A percentile compares a stretch with the other conserved stretches of the same genome.
phyloP scores from a whole-genome alignment of 192 early-diverging fungal species.

The Coemansia umbellata region DNA sequence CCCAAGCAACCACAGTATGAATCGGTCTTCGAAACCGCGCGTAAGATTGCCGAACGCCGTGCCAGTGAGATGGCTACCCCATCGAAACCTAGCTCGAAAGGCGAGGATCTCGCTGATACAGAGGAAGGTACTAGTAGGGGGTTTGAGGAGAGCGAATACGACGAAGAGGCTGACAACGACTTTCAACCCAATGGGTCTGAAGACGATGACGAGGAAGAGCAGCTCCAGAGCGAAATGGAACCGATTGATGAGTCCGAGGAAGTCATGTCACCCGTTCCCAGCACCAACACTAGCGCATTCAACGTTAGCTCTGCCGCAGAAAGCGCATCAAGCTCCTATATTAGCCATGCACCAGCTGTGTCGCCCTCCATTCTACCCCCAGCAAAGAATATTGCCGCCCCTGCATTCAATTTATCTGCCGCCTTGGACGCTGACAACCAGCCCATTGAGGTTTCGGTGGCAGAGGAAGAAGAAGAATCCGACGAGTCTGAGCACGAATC shows the following conservation, averaged over 20 bases:
- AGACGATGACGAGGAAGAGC: conserved; percentile 40
- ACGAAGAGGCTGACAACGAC: conserved; percentile 23
- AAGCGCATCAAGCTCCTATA: too few relatives aligned
- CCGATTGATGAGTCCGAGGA: conserved; percentile 43
- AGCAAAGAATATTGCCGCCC: too few relatives aligned
- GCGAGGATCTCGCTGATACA: conserved; percentile 5
- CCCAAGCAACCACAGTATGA: conserved; percentile 16
- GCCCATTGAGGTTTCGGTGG: background rate
- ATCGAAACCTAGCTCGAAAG: background rate
- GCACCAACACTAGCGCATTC: background rate
- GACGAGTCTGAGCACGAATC: conserved; percentile 2
- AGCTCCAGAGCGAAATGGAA: conserved; percentile 28
- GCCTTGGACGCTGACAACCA: background rate
- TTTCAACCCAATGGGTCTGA: conserved; percentile 11
- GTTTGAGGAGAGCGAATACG: background rate
- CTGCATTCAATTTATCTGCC: too few relatives aligned
- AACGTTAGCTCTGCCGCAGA: background rate
- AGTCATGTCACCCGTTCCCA: conserved; percentile 8
- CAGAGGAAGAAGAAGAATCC: conserved; percentile 3
- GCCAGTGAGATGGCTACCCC: background rate
- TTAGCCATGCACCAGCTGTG: too few relatives aligned
- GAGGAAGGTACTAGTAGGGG: background rate
- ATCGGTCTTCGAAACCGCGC: conserved; percentile 40
- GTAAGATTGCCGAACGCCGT: conserved; percentile 22
- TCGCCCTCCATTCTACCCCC: too few relatives aligned